These are phyloP conservation scores for Yamadazyma philogaea DNA, from an alignment of 805 yeast species.

Conservation along the genomic window DNA sequence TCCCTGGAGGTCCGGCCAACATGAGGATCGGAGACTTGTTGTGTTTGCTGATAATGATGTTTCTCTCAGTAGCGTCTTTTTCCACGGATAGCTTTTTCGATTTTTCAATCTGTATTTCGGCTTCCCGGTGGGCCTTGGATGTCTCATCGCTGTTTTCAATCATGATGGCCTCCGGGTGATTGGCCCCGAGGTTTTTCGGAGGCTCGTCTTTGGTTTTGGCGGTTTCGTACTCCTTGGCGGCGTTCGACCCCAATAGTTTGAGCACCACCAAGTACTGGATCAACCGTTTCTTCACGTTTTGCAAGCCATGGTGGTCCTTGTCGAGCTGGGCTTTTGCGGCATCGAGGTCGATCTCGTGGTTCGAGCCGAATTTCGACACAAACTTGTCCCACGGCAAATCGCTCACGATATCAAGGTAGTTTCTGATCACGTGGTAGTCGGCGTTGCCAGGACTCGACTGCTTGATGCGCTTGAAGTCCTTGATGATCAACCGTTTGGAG, in stretches of 20 bases:
- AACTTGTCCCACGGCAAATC: constrained; percentile 60
- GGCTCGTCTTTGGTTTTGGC: constrained; percentile 9
- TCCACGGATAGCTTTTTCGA: constrained; percentile 15
- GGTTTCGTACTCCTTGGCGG: constrained; percentile 23
- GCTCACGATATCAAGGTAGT: constrained; percentile 60
- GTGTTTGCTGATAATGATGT: constrained; percentile 23
- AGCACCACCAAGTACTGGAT: constrained; percentile 78
- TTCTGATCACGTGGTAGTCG: constrained; percentile 62
- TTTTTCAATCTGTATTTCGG: constrained; percentile 18
- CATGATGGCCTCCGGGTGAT: constrained; percentile 17
- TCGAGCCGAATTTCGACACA: constrained; percentile 27
- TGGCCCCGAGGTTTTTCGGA: constrained; percentile 11
- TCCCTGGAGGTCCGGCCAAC: constrained; percentile 92
- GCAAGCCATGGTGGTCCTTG: constrained; percentile 42
- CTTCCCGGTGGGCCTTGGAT: constrained; percentile 22
- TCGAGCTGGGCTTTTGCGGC: constrained; percentile 39
- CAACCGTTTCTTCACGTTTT: constrained; percentile 58
- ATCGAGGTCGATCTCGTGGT: constrained; percentile 49
- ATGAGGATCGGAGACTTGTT: constrained; percentile 70
- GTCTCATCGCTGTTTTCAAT: constrained; percentile 39
- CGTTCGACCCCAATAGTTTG: constrained; percentile 49
- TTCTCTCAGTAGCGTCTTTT: constrained; percentile 8
- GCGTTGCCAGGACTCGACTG: constrained; percentile 47
- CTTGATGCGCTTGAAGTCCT: constrained; percentile 55
- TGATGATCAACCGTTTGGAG: constrained; percentile 37